phyloP scores from a whole-genome alignment of 805 yeast genomes.

The Kazachstania kunashirensis region DNA sequence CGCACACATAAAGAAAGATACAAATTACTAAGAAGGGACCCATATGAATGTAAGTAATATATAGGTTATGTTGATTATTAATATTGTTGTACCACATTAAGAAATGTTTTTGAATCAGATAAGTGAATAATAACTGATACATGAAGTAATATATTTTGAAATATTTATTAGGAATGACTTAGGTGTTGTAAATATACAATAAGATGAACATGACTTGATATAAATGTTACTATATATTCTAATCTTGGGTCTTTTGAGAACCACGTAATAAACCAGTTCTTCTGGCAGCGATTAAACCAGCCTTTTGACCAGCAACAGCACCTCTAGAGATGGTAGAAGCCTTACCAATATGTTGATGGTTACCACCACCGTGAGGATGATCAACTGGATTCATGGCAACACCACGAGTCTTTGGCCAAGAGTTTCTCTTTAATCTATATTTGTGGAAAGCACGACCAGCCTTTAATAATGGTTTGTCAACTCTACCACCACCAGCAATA shows the following conservation, averaged over 20 bases:
- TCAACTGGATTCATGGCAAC: constrained; percentile 99
- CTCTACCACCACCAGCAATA: constrained; percentile 99
- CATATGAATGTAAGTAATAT: too few species aligned
- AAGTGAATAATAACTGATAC: too few species aligned
- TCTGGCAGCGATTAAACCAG: constrained; percentile 99
- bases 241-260: constrained; percentile 88
- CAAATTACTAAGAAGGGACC: too few species aligned
- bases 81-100: too few species aligned
- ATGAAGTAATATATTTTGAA: too few species aligned
- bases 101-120: too few species aligned
- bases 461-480: constrained; percentile 98
- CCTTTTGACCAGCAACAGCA: constrained; percentile 99
- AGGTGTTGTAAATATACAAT: constrained; percentile 3
- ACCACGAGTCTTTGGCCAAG: constrained; percentile 99
- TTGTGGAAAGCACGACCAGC: constrained; percentile 99
- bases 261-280: constrained; percentile 99
- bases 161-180: constrained; percentile 2
- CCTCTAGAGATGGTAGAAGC: constrained; percentile 99
- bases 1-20: too few species aligned
- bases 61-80: too few species aligned
- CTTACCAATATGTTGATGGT: constrained; percentile 99
- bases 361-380: constrained; percentile 99
- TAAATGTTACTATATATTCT: constrained; percentile 29
- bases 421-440: constrained; percentile 98
- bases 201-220: constrained; percentile 6